Percentiles rank a stretch among this genome's conserved stretches.
phyloP scores from a whole-genome alignment of 306 rosid genomes.

The Coriaria nepalensis region DNA sequence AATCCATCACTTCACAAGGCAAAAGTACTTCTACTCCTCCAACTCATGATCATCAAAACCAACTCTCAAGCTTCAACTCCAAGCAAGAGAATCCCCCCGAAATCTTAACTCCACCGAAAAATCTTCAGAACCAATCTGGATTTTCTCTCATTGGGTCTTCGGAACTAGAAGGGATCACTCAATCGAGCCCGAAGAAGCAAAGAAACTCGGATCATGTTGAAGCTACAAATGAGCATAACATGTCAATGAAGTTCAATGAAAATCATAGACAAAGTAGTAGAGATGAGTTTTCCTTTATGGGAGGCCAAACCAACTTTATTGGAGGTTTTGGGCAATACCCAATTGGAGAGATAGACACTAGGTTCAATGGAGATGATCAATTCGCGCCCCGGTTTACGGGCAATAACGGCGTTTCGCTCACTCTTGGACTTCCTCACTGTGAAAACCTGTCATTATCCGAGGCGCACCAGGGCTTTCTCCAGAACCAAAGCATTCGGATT shows the following conservation, averaged over 20 bases:
- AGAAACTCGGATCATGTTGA: slow-evolving; percentile 37
- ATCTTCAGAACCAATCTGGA: slow-evolving; percentile 39
- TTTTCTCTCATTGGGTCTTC: slow-evolving; percentile 75
- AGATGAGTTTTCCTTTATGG: slow-evolving; percentile 72
- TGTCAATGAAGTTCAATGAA: slow-evolving; percentile 45
- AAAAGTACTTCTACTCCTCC: slow-evolving; percentile 19
- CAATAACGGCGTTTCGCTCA: slow-evolving; percentile 65
- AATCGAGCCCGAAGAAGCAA: slow-evolving; percentile 64
- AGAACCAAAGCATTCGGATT: slow-evolving; percentile 34
- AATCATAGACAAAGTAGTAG: slow-evolving; percentile 52
- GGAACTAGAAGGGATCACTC: slow-evolving; percentile 78
- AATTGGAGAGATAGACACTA: slow-evolving; percentile 55
- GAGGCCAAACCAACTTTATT: slow-evolving; percentile 59
- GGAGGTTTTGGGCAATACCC: slow-evolving; percentile 85
- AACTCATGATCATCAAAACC: slow-evolving; percentile 13
- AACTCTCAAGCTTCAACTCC: slow-evolving; percentile 34
- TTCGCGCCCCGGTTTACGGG: slow-evolving; percentile 71
- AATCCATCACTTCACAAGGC: slow-evolving; percentile 26
- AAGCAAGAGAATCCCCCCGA: slow-evolving; percentile 36
- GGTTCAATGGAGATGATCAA: slow-evolving; percentile 54
- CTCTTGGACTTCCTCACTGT: slow-evolving; percentile 88
- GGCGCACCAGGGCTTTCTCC: slow-evolving; percentile 58
- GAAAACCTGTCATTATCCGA: slow-evolving; percentile 54
- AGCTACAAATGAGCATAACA: slow-evolving; percentile 26
- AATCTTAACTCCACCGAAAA: slow-evolving; percentile 34